Percentiles rank a stretch among this genome's conserved stretches.
Conservation (phyloP, 192 early-diverging fungal genomes). For the Mortierella claussenii region DNA sequence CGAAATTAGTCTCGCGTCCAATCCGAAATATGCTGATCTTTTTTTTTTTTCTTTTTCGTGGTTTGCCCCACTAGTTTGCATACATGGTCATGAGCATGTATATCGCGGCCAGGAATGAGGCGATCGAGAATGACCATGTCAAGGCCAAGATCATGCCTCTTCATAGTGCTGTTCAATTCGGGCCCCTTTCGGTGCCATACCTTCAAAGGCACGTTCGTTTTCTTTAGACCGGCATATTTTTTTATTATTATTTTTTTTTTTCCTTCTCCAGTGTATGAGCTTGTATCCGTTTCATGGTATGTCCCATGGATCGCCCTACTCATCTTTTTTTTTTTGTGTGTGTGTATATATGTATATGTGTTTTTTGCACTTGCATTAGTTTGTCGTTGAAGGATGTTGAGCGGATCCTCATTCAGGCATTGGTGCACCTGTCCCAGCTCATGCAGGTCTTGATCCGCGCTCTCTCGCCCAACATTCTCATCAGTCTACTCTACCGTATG, state of each 20-base stretch:
- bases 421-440: conserved; percentile 43
- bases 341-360: background rate
- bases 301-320: no score
- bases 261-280: no score
- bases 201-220: conserved; percentile 45
- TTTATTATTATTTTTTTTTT: no score
- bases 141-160: conserved; percentile 43
- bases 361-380: conserved; percentile 1
- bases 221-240: no score
- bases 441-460: conserved; percentile 24
- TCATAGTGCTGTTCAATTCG: conserved; percentile 45
- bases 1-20: background rate
- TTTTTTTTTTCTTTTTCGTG: conserved; percentile 2
- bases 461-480: conserved; percentile 42
- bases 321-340: background rate
- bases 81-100: conserved; percentile 55
- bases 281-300: no score
- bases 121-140: conserved; percentile 37
- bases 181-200: conserved; percentile 40
- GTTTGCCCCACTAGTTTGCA: conserved; percentile 25
- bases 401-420: conserved; percentile 26
- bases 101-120: conserved; percentile 51
- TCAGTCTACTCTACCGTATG: conserved; percentile 49
- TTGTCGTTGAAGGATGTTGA: conserved; percentile 37
- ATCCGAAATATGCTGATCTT: background rate